phyloP scores from a whole-genome alignment of 2,329 filamentous ascomycete species.

The Diaporthe vexans region DNA sequence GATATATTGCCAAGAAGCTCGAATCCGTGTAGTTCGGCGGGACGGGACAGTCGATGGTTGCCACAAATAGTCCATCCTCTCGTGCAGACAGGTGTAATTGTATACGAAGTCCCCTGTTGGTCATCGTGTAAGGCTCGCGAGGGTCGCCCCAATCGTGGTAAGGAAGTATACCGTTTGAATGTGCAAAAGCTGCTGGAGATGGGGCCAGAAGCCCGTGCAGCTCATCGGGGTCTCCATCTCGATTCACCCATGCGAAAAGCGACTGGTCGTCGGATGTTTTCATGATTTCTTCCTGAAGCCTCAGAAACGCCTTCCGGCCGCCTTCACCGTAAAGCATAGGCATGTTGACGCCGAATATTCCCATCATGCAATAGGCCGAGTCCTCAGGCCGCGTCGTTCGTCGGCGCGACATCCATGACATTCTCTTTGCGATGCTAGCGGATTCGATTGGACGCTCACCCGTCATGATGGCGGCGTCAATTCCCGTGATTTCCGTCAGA shows the following conservation, averaged over 20 bases:
- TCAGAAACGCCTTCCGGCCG: conserved; percentile 10
- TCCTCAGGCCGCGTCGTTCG: conserved; percentile 33
- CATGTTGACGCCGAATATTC: conserved; percentile 5
- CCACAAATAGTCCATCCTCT: conserved; percentile 45
- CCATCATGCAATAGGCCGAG: conserved; percentile 20
- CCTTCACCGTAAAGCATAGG: conserved; percentile 28
- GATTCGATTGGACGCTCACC: conserved; percentile 33
- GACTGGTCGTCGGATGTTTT: conserved; percentile 31
- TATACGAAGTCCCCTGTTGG: conserved; percentile 48
- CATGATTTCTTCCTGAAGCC: conserved; percentile 33
- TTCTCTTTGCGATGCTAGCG: conserved; percentile 6
- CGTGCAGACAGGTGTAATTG: conserved; percentile 45
- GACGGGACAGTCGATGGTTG: conserved; percentile 50
- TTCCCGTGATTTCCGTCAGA: conserved; percentile 15
- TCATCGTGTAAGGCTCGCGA: conserved; percentile 46
- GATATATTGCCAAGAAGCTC: conserved; percentile 50
- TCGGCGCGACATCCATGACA: conserved; percentile 20
- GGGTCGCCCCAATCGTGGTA: conserved; percentile 52
- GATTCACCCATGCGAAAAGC: conserved; percentile 33
- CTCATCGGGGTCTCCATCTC: conserved; percentile 46
- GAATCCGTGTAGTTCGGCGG: conserved; percentile 49
- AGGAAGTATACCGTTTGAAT: conserved; percentile 51
- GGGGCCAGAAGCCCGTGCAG: conserved; percentile 55
- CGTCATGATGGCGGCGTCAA: conserved; percentile 36
- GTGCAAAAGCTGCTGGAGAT: conserved; percentile 60